Evolutionary conservation across 2,329 filamentous ascomycete species (phyloP).

Genomic region (Ophiostoma triangulosporum): DNA sequence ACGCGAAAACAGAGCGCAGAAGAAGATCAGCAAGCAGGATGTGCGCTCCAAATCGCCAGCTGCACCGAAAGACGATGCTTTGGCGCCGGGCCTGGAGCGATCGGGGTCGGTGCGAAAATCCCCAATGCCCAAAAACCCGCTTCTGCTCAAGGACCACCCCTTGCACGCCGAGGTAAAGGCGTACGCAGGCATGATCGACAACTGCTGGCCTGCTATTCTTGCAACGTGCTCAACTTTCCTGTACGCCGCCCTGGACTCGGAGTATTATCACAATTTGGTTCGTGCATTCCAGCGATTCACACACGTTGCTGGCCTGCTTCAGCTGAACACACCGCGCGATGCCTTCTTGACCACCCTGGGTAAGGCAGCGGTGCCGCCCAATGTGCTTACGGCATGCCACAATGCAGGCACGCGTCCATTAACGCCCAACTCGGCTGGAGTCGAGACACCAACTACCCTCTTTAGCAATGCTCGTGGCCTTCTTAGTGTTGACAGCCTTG

Average conservation of each 20-base stretch:
- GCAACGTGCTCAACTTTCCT: constrained; percentile 93
- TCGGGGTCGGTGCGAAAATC: constrained; percentile 59
- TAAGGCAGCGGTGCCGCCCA: constrained; percentile 83
- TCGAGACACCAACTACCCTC: constrained; percentile 43
- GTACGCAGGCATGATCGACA: constrained; percentile 71
- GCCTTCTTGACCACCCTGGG: constrained; percentile 88
- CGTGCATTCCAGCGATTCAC: constrained; percentile 90
- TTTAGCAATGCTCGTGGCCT: constrained; percentile 59
- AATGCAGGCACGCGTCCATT: constrained; percentile 33
- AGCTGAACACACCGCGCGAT: constrained; percentile 75
- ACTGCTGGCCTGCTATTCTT: constrained; percentile 91
- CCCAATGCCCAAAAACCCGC: constrained; percentile 70
- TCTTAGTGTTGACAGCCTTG: constrained; percentile 58
- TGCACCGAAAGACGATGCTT: constrained; percentile 14
- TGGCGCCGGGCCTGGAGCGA: constrained; percentile 33
- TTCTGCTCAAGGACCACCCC: constrained; percentile 60
- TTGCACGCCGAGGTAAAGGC: constrained; percentile 57
- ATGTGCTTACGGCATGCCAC: constrained; percentile 50
- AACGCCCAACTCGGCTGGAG: constrained; percentile 27
- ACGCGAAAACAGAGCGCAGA: constrained; percentile 45
- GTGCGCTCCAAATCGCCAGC: constrained; percentile 30
- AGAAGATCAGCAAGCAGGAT: constrained; percentile 32
- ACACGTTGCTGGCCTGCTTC: constrained; percentile 80
- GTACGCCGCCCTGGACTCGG: constrained; percentile 79
- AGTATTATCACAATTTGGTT: constrained; percentile 86